A percentile compares a stretch with the other conserved stretches of the same genome.
Conservation (phyloP, 345 rosid genomes). For the Bretschneidera sinensis region DNA sequence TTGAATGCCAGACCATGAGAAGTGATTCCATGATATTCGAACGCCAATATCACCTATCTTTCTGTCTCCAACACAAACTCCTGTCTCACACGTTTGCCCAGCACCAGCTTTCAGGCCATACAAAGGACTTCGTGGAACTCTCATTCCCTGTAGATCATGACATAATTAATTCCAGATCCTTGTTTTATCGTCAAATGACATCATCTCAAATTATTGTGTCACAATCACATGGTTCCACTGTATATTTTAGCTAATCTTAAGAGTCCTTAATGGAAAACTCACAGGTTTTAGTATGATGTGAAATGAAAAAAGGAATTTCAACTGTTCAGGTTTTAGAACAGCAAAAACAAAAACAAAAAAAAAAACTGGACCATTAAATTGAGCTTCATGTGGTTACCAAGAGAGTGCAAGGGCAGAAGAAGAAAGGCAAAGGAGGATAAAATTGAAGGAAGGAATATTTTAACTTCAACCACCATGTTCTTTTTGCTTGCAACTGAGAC, state of each 20-base stretch:
- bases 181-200: not conserved
- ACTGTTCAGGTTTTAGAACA: too few relatives aligned
- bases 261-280: too few relatives aligned
- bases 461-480: not conserved
- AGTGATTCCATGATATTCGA: constrained; percentile 70
- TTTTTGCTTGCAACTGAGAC: not conserved
- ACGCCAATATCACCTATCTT: constrained; percentile 94
- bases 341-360: too few relatives aligned
- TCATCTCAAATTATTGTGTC: not conserved
- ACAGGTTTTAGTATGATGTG: not conserved
- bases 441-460: too few relatives aligned
- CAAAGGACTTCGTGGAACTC: constrained; percentile 40
- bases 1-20: constrained; percentile 89
- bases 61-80: constrained; percentile 86
- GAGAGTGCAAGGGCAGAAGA: not conserved
- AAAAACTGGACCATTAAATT: too few relatives aligned
- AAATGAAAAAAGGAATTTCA: too few relatives aligned
- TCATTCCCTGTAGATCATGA: constrained; percentile 47
- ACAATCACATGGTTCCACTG: not conserved
- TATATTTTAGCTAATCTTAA: not conserved
- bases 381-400: not conserved
- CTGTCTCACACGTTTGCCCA: constrained; percentile 71
- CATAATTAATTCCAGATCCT: not conserved
- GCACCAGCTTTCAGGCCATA: constrained; percentile 68
- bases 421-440: not conserved